Base-by-base conservation (phyloP, 257 asterid species). In the Marsdenia floribunda region DNA sequence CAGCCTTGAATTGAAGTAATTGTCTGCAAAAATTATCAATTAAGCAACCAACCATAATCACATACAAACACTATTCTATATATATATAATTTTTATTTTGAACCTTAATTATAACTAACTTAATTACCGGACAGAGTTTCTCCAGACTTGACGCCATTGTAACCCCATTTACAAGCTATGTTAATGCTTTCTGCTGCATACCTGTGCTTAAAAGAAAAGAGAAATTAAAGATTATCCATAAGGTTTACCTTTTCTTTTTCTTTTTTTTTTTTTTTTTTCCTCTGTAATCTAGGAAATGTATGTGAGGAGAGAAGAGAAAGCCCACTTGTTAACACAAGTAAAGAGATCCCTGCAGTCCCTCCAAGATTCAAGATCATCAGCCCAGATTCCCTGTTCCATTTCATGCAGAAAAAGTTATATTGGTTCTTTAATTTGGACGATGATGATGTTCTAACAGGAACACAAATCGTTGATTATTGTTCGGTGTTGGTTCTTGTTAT, bases 91-190 rank as follows among this genome's bases (percentile, higher is more conserved):
- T 14, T 24, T 74, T 58, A n/a, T 47, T 14, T 11, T 13, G 5
- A 50, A 42, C 60, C 33, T 29, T 12, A 59, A 40, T 14, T 16
- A 4, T 55, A 55, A 4, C 5, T 54, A 16, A 1, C 19, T 40
- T 14, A 33, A 9, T 13, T 82, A 93, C 98, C 96, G 70, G 97
- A 88, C 58, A 93, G 87, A 35, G 97, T 91, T 70, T 87, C 90
- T 18, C 97, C 98, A 5, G 93, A 63, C 61, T 87, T 79, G 60
- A 93, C 98, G 74, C 81, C 87, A 77, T 90, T 91, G 81, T 93
- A 93, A 44, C 94, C 97, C 97, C 95, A 91, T 82, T 86, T 88
- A 76, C 98, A 93, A 54, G 98, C 98, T 73, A 90, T 54, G 11
- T 79, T 82, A 68, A 91, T 87, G 77, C 98, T 91, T 86, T 93